Conservation (phyloP, 805 yeast genomes). For the Metschnikowia peoriensis region DNA sequence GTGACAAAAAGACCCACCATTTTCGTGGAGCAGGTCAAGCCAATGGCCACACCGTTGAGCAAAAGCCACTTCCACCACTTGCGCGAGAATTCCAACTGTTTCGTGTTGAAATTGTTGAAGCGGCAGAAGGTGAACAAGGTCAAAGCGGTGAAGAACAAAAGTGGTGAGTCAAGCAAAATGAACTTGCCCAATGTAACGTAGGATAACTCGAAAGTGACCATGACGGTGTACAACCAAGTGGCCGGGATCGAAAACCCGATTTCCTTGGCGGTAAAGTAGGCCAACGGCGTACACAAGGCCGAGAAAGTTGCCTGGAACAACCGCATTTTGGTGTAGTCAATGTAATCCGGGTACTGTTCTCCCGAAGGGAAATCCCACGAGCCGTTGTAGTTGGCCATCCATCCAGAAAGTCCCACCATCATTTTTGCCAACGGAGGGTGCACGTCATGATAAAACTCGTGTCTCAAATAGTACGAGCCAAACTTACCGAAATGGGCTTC, state of each 20-base stretch:
- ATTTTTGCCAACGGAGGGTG: conserved; percentile 87
- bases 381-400: conserved; percentile 82
- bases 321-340: conserved; percentile 84
- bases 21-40: conserved; percentile 89
- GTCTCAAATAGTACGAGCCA: conserved; percentile 75
- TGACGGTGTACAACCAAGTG: conserved; percentile 73
- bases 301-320: conserved; percentile 83
- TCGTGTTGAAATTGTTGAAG: conserved; percentile 60
- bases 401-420: conserved; percentile 76
- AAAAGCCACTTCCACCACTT: conserved; percentile 95
- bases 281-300: conserved; percentile 80
- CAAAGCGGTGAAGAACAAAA: conserved; percentile 83
- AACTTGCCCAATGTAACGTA: conserved; percentile 85
- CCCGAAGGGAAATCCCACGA: conserved; percentile 88
- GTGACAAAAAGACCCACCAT: conserved; percentile 96
- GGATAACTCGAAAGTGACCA: conserved; percentile 80
- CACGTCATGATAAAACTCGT: conserved; percentile 81
- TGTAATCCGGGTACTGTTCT: conserved; percentile 65
- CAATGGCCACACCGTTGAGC: conserved; percentile 80
- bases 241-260: conserved; percentile 70
- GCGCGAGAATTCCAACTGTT: conserved; percentile 52
- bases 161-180: conserved; percentile 87
- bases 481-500: conserved; percentile 89
- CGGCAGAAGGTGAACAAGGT: conserved; percentile 71
- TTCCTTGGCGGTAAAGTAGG: conserved; percentile 76